Evolutionary conservation across 371 early-diverging fungal species (phyloP), one percentile per base, ranked within the genome.

Genomic region (Actinomucor elegans): DNA sequence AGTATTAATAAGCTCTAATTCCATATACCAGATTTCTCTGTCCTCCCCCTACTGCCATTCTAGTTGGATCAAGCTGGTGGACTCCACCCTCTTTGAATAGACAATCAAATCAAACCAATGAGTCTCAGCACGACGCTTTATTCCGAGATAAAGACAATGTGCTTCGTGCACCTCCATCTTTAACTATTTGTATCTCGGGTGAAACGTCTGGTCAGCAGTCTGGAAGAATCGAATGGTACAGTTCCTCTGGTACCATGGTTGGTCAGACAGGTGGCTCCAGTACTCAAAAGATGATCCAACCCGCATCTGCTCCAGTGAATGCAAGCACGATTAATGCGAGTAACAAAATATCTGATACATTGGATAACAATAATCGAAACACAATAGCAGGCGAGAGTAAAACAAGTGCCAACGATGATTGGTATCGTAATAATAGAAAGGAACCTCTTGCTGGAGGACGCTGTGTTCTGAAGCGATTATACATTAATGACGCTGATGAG

Each of bases 41-140:
- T 51, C 91, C 91, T 15, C 90, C 91, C 14, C 90, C 91, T 3
- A 90, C 89, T 6, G 80, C 87, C 1, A 75, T 88, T 47, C 69
- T 91, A 11, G 75, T 88, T 27, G 90, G 90, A n/a, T 67, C 78
- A 15, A 69, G 78, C 34, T 89, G 89, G 88, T 84, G 81, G 81
- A 74, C 73, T 0, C 36, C 41, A 10, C 35, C 33, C 10, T 48
- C 48, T 3, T n/a, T 42, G n/a, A 48, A 28, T 18, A 55, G 50
- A 18, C 48, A 56, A 21, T n/a, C n/a, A n/a, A n/a, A n/a, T n/a
- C 26, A 24, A 11, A 14, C 54, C 48, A 14, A 49, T 21, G 33
- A 59, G 53, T 60, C 59, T 37, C 35, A 17, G 23, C 27, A 52
- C n/a, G 45, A 26, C 35, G 34, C 43, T 5, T 9, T 42, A 15